Evolutionary conservation across 2,329 filamentous ascomycete species (phyloP), one percentile per base, ranked within the genome.

Genomic region (Cladobotryum mycophilum): DNA sequence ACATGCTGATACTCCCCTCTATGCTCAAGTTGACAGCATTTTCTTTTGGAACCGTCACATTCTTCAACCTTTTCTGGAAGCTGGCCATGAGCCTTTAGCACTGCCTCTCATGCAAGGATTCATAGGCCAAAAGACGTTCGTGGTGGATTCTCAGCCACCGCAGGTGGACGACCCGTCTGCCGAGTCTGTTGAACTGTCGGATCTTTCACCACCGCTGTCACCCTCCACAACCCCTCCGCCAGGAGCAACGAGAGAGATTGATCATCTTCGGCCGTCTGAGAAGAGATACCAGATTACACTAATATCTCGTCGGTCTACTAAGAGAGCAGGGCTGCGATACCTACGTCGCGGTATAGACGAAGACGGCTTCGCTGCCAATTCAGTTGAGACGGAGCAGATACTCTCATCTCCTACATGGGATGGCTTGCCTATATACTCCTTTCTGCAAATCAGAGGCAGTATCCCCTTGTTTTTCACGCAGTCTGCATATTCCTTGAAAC

Each of bases 401-500:
- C 75, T 99, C 3, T 93, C 89, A 0, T 79, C 80, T 0, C 74
- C 82, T 2, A 75, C 76, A 1, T 91, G 87, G 82, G 76, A 82
- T 15, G 64, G 76, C 0, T 70, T 68, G 2, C 88, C 82, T 57
- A 76, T 85, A 2, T 88, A 89, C 65, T 96, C 90, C 0, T 95
- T 96, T 60, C 72, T 95, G 3, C 93, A 99, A 64, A 76, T 90
- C 20, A 81, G 93, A 56, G 92, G 91, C 6, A 96, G 91, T 18
- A 95, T 97, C 56, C 93, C 93, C 0, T 70, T 97, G 0, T 97
- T 93, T 72, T 99, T 96, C 64, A 95, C 91, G 0, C 93, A 99
- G 62, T 89, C 88, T 0, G 91, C 92, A 0, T 97, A 96, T 67
- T 90, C 89, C 9, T 81, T 97, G 58, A 96, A 96, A 63, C 93